phyloP scores from a whole-genome alignment of 2,329 filamentous ascomycete species.

The Talaromyces sp. region DNA sequence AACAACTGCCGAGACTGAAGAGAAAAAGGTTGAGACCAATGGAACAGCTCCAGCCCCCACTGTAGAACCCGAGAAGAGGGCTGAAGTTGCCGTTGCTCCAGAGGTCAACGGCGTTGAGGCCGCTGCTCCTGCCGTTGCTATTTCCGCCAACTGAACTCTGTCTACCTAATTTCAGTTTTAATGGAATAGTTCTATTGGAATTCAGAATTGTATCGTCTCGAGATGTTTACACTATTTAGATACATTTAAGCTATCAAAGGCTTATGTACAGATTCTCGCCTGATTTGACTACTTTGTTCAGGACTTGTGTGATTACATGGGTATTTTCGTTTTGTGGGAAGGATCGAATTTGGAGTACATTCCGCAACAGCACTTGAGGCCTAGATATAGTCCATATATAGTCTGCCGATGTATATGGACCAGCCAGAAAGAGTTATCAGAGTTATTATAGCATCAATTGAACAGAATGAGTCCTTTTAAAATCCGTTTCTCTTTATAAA shows the following conservation, averaged over 20 bases:
- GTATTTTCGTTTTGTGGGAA: neutral
- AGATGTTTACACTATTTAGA: neutral
- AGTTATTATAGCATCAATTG: neutral
- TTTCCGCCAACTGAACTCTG: conserved; percentile 5
- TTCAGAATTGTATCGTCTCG: neutral
- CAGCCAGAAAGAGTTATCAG: neutral
- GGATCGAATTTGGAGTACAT: neutral
- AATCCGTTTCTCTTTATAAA: no score
- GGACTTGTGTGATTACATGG: neutral
- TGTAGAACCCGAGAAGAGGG: neutral
- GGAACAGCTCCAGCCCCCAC: neutral
- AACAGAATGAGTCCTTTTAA: no score
- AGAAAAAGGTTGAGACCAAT: neutral
- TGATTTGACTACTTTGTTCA: neutral
- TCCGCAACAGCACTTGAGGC: neutral
- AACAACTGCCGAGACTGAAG: neutral
- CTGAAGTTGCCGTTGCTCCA: neutral
- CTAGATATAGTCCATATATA: neutral
- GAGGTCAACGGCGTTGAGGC: neutral
- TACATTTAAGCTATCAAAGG: neutral
- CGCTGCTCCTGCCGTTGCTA: conserved; percentile 5
- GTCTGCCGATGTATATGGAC: neutral
- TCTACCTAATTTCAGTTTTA: neutral
- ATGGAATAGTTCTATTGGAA: neutral
- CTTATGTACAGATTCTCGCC: neutral